Evolutionary conservation across 73 alveolate genomes (phyloP), one percentile per base, ranked within the genome.

Genomic region (Diophrys appendiculata): DNA sequence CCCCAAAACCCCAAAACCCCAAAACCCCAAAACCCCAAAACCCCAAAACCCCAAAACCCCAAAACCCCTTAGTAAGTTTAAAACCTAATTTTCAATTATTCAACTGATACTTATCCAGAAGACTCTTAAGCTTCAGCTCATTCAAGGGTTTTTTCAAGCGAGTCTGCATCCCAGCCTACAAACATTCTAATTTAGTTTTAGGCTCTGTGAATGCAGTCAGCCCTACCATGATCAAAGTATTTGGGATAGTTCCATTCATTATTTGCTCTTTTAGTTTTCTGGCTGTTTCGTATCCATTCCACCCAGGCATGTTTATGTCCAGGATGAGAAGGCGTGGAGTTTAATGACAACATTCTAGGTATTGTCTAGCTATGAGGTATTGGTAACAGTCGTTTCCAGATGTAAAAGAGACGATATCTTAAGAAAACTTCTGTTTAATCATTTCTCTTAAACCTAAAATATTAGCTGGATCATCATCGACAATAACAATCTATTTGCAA

Each of bases 271-370:
- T 43, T 43, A 43, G 5, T 43, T 43, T 43, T 11, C 18, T 43
- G 18, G 60, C 60, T 43, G 60, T 43, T 43, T 43, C 60, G 60
- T 43, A 43, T 18, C 60, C 60, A 43, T 43, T 43, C 60, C 60
- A 43, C 5, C 60, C 60, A 43, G 60, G 60, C 60, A 43, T 43
- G n/a, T 11, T 43, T 5, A 43, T 43, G 60, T 43, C 60, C 5
- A 43, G 60, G 60, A 43, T 43, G 60, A 43, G 60, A 18, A 43
- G 60, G 5, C 60, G 5, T 11, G n/a, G n/a, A 43, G 5, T 43
- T 11, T 11, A 5, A 11, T 5, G 18, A 43, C 60, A 43, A 43
- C 60, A 43, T 43, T n/a, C n/a, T n/a, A n/a, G n/a, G n/a, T 5
- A 18, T 18, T 43, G 5, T 18, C 18, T 43, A 43, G 60, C 5